These are phyloP conservation scores for Lecanicillium sp. DNA, from an alignment of 2,329 filamentous ascomycete species.

Conservation along the genomic window DNA sequence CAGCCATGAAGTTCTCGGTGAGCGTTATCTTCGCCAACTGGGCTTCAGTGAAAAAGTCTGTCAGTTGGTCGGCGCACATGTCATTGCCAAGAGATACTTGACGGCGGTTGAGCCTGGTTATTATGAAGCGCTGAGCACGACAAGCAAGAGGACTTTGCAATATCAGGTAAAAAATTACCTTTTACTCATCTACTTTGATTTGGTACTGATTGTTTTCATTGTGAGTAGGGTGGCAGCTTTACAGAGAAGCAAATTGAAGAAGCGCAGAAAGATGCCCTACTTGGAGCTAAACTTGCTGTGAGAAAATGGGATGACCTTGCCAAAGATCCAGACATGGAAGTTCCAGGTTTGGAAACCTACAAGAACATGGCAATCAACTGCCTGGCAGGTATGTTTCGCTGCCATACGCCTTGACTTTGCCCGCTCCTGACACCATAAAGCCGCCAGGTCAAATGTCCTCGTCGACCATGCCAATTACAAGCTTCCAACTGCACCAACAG, in stretches of 20 bases:
- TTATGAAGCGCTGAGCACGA: not conserved
- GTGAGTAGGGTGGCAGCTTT: not conserved
- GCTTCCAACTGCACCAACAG: not conserved
- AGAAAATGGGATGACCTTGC: not conserved
- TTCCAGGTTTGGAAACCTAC: not conserved
- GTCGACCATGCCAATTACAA: not conserved
- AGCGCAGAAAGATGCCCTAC: not conserved
- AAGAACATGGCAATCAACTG: not conserved
- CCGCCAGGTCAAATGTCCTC: not conserved
- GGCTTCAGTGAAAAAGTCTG: not conserved
- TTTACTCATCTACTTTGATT: no score
- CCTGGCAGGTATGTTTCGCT: not conserved
- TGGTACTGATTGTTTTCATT: not conserved
- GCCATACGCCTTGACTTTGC: no score
- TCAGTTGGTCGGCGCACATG: not conserved
- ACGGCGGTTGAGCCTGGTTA: not conserved
- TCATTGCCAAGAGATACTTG: not conserved
- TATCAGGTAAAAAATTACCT: not conserved
- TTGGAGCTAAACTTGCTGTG: not conserved
- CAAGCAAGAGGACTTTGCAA: not conserved
- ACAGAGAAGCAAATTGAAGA: not conserved
- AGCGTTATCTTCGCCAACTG: not conserved
- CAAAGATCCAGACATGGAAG: not conserved
- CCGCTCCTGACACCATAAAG: not conserved
- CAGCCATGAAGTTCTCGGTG: not conserved